Conservation (phyloP, 495 filamentous ascomycete genomes). For the Aspergillus cavernicola region DNA sequence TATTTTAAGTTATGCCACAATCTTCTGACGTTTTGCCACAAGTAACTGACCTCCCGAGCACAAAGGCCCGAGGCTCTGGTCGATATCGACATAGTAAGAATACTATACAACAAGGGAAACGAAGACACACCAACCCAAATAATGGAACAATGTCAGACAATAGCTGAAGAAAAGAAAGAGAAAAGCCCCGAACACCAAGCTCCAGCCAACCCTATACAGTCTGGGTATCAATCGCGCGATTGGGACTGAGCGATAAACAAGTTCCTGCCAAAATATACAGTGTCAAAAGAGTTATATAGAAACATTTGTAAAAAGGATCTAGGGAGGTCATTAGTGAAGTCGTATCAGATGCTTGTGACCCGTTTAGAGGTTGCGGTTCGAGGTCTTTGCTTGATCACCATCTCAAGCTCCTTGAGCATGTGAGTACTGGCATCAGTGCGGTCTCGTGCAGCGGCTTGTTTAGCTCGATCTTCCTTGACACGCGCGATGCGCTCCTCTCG, state of each 20-base stretch:
- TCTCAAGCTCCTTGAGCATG: conserved; percentile 89
- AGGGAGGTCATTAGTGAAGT: not conserved
- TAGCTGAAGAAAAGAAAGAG: conserved; percentile 12
- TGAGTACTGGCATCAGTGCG: conserved; percentile 73
- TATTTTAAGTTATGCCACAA: too few species aligned
- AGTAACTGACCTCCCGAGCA: too few species aligned
- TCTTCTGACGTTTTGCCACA: too few species aligned
- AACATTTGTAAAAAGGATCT: not conserved
- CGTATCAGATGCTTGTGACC: conserved; percentile 45
- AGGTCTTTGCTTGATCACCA: conserved; percentile 77
- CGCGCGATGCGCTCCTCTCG: conserved; percentile 84
- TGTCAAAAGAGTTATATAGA: conserved; percentile 8
- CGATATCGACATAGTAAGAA: not conserved
- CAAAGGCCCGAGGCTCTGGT: too few species aligned
- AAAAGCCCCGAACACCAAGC: conserved; percentile 29
- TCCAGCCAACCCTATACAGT: conserved; percentile 38
- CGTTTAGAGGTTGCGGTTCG: conserved; percentile 36
- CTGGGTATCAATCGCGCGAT: conserved; percentile 37
- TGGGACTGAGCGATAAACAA: conserved; percentile 5
- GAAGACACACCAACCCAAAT: conserved; percentile 4
- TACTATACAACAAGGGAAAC: not conserved
- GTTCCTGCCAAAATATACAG: conserved; percentile 7
- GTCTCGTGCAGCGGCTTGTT: conserved; percentile 62
- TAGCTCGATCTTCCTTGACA: conserved; percentile 81
- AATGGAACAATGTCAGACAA: not conserved